Evolutionary conservation across 768 basidiomycete species (phyloP).

Genomic region (Suillus fuscotomentosus): DNA sequence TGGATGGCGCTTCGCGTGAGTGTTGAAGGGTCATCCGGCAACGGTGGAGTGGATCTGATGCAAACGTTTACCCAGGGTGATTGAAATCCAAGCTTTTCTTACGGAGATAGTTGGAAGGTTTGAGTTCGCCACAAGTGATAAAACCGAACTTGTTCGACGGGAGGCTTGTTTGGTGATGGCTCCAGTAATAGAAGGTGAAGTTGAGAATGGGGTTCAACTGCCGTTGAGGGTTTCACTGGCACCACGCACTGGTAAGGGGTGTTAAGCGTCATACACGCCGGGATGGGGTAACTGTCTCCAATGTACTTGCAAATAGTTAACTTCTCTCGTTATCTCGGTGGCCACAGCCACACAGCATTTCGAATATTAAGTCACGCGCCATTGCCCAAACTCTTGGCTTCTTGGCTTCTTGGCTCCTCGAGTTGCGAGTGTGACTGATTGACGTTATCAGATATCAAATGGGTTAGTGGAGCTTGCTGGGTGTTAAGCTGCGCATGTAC

Average conservation of each 20-base stretch:
- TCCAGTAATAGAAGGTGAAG: slow-evolving; percentile 35
- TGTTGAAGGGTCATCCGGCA: not conserved
- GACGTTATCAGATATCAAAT: not conserved
- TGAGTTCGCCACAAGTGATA: slow-evolving; percentile 41
- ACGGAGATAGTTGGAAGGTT: slow-evolving; percentile 53
- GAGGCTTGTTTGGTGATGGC: slow-evolving; percentile 31
- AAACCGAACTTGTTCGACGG: slow-evolving; percentile 25
- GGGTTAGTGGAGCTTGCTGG: not conserved
- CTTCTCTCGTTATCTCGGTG: not conserved
- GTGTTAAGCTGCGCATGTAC: too few relatives aligned
- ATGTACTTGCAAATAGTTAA: not conserved
- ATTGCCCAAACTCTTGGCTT: not conserved
- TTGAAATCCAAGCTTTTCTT: slow-evolving; percentile 60
- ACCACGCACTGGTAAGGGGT: slow-evolving; percentile 3
- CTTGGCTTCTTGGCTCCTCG: not conserved
- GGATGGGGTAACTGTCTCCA: not conserved
- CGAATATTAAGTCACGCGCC: not conserved
- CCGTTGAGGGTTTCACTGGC: slow-evolving; percentile 29
- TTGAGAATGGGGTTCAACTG: slow-evolving; percentile 29
- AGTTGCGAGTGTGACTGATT: not conserved
- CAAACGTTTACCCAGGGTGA: slow-evolving; percentile 25
- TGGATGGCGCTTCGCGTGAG: slow-evolving; percentile 34
- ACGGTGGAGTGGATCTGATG: not conserved
- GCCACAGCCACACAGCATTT: not conserved
- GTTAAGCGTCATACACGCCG: not conserved